Evolutionary conservation across 768 basidiomycete species (phyloP), one percentile per base, ranked within the genome.

Genomic region (Suillus clintonianus): DNA sequence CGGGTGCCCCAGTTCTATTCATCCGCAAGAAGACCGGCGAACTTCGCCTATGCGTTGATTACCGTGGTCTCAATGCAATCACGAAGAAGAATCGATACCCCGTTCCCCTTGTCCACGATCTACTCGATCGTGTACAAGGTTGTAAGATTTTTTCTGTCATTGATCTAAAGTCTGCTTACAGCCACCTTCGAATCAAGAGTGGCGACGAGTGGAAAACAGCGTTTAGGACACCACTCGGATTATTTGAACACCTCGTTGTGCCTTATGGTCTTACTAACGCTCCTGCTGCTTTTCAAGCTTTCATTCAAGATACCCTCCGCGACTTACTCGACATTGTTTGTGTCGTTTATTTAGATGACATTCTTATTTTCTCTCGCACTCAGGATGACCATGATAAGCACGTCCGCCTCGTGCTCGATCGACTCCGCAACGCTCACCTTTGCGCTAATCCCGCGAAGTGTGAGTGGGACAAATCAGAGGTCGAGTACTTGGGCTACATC

Each of bases 141-240:
- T 73, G 71, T 54, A 66, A 66, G 15, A 24, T 72, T 2, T 78
- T 76, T 42, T 69, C 72, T 0, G 66, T 74, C 19, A 71, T 83
- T 53, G 79, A 83, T 62, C 74, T 83, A 32, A 73, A 74, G 32
- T 68, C 70, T 53, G 77, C 78, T 2, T 83, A 76, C 65, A 74
- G 76, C 66, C 75, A 74, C 9, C 64, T 83, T 34, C 65, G 77
- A 0, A 78, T 84, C 54, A 64, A 68, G 5, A 71, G 74, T 19
- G 80, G 80, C 0, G 74, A 82, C 61, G 74, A 82, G 67, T 78
- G 75, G 78, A 83, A 82, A 64, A 82, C 81, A 3, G 78, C 77
- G 0, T 83, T 84, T 68, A 60, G 69, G 6, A 80, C 77, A 13
- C 70, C 70, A 34, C 73, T 74, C n/a, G 77, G 82, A 6, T 67